These are phyloP conservation scores for Ogataea pini DNA, from an alignment of 805 yeast species.

Conservation along the genomic window DNA sequence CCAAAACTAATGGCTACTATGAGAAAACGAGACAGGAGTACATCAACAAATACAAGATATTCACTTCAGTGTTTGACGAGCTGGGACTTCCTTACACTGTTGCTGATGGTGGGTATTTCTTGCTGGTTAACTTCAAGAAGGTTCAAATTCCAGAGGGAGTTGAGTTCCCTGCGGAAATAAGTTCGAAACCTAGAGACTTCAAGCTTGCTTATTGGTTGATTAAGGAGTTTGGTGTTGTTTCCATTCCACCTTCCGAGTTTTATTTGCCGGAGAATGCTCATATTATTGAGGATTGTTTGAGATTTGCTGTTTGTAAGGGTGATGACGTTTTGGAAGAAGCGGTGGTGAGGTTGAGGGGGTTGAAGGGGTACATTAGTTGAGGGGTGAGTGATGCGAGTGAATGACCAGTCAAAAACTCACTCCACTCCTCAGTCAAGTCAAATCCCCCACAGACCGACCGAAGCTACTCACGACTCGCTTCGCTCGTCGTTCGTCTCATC, in stretches of 20 bases:
- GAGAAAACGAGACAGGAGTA: conserved; percentile 68
- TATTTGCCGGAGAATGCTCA: conserved; percentile 68
- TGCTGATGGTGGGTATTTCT: conserved; percentile 93
- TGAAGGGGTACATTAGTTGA: conserved; percentile 59
- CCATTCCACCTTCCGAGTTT: conserved; percentile 98
- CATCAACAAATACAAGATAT: conserved; percentile 67
- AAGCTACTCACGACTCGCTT: too few species aligned
- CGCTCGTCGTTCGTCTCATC: too few species aligned
- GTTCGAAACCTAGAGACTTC: conserved; percentile 77
- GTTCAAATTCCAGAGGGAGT: conserved; percentile 70
- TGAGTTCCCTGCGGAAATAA: conserved; percentile 68
- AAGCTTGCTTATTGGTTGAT: conserved; percentile 90
- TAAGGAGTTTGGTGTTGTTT: conserved; percentile 89
- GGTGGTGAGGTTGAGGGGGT: conserved; percentile 66
- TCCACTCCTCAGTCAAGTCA: too few species aligned
- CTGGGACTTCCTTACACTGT: conserved; percentile 84
- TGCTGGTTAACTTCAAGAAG: conserved; percentile 83
- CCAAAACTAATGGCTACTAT: conserved; percentile 66
- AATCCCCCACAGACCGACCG: too few species aligned
- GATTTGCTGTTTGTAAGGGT: conserved; percentile 97
- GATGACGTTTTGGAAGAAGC: conserved; percentile 80
- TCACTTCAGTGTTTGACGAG: conserved; percentile 80
- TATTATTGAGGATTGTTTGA: conserved; percentile 78
- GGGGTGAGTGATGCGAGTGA: too few species aligned
- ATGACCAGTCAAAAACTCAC: too few species aligned